Base-by-base conservation (phyloP, 2,329 filamentous ascomycete species). In the Calonectria naviculata region DNA sequence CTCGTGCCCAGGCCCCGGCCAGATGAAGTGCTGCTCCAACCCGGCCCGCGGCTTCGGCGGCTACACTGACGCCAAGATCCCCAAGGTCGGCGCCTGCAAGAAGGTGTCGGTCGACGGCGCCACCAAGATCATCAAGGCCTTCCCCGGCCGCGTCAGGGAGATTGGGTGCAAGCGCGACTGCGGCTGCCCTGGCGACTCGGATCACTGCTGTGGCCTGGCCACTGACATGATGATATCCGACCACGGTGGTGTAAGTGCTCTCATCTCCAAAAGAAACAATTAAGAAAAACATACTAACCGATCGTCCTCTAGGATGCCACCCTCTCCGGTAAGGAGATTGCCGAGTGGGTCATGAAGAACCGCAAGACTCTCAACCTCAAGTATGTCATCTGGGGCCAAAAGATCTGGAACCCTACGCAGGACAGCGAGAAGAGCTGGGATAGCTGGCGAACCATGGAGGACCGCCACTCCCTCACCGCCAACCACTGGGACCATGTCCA, bases 321-420 rank as follows among this genome's bases (percentile, higher is more conserved):
- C 9, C 72, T 82, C 24, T 83, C 82, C 1, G 85, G 85, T 10
- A 80, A 80, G 26, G 79, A 84, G 38, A 85, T 88, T 38, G 86
- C 86, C 2, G 85, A 88, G 75, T 88, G 86, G 85, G 80, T 85
- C 28, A 87, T 87, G 86, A 81, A 83, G 36, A 85, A 87, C 71
- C 80, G 82, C 17, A 74, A 52, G 29, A 41, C 78, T 6, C 80
- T 87, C 9, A 83, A 84, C 68, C 76, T 88, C 74, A 87, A 85
- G 77, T 88, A 88, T 70, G 82, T 88, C 58, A 87, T 87, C 73
- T 88, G 85, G 85, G 86, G 85, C 21, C 86, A 87, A 78, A 83
- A 80, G 70, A 87, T 88, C 75, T 87, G 85, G 86, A 82, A 79
- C 61, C 76, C 82, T 5, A 78, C 77, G 29, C 72, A 75, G 44